Evolutionary conservation across 495 filamentous ascomycete genomes (phyloP).

Genomic region (Aspergillus egyptiacus): DNA sequence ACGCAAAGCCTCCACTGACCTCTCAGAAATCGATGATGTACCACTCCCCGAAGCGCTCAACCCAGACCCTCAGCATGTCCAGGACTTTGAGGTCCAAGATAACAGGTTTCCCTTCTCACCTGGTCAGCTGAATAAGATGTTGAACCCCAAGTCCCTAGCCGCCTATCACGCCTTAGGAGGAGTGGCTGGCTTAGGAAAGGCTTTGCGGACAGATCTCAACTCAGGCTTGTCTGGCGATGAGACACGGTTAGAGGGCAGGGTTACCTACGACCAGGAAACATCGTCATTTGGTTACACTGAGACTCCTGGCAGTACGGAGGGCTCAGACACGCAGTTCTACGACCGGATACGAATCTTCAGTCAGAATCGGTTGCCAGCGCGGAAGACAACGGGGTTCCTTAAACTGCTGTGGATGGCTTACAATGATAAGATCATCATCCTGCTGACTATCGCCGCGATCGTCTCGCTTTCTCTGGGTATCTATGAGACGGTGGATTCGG

Average conservation of each 20-base stretch:
- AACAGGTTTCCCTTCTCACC: slow-evolving; percentile 69
- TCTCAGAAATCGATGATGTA: slow-evolving; percentile 36
- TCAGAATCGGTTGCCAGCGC: slow-evolving; percentile 67
- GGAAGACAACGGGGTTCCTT: slow-evolving; percentile 66
- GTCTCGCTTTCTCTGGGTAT: slow-evolving; percentile 67
- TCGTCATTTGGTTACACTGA: slow-evolving; percentile 19
- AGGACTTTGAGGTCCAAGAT: slow-evolving; percentile 57
- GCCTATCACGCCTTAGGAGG: slow-evolving; percentile 67
- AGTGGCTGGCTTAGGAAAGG: slow-evolving; percentile 59
- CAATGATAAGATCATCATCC: slow-evolving; percentile 78
- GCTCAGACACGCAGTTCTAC: slow-evolving; percentile 39
- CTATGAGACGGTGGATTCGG: slow-evolving; percentile 52
- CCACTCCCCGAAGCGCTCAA: slow-evolving; percentile 51
- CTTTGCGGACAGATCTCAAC: slow-evolving; percentile 57
- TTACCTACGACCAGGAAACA: slow-evolving; percentile 59
- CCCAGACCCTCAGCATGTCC: slow-evolving; percentile 59
- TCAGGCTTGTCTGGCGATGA: slow-evolving; percentile 65
- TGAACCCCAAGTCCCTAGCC: slow-evolving; percentile 67
- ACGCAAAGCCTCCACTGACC: slow-evolving; percentile 15
- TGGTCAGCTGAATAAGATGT: slow-evolving; percentile 66
- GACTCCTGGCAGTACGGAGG: slow-evolving; percentile 6
- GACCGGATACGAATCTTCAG: slow-evolving; percentile 67
- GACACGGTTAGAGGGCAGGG: slow-evolving; percentile 44
- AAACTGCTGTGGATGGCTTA: slow-evolving; percentile 79
- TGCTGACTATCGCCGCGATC: slow-evolving; percentile 66